Percentiles rank a stretch among this genome's conserved stretches.
Conservation (phyloP, 345 rosid species). For the Lepidium sativum region DNA sequence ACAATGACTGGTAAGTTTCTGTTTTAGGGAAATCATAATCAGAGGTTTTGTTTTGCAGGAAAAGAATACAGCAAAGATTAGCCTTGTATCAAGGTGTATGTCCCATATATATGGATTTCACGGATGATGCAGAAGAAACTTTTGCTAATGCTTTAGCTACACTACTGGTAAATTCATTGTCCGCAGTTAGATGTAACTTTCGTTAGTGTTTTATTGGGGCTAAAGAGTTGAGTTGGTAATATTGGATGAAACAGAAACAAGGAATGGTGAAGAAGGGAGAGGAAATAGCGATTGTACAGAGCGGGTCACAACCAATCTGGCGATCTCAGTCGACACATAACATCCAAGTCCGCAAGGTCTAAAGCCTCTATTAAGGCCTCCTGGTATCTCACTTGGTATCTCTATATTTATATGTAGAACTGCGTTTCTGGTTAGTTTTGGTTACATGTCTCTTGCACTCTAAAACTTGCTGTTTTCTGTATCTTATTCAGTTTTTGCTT, state of each 20-base stretch:
- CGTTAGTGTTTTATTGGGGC: background rate
- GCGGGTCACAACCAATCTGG: conserved; percentile 95
- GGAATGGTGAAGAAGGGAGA: conserved; percentile 96
- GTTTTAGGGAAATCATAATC: background rate
- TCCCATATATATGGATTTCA: conserved; percentile 80
- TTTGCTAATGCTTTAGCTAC: conserved; percentile 63
- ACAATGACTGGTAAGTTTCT: background rate
- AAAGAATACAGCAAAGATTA: conserved; percentile 76
- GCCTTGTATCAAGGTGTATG: conserved; percentile 96
- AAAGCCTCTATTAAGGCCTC: conserved; percentile 26
- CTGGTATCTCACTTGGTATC: background rate
- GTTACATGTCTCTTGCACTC: background rate
- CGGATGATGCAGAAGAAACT: conserved; percentile 92
- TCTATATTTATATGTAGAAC: conserved; percentile 4
- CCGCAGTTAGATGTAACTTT: background rate
- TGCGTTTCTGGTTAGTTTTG: background rate
- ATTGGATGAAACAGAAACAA: conserved; percentile 51
- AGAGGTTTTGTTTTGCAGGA: conserved; percentile 41
- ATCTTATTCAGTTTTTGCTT: conserved; percentile 18
- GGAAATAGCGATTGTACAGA: conserved; percentile 87
- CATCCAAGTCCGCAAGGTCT: conserved; percentile 89
- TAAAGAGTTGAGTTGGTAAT: conserved; percentile 1
- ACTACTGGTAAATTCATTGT: conserved; percentile 45
- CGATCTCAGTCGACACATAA: conserved; percentile 92
- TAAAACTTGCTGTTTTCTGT: conserved; percentile 12